Evolutionary conservation across 1,139 yeast species (phyloP), one percentile per base, ranked within the genome.

Genomic region (Suhomyces chickasaworum): DNA sequence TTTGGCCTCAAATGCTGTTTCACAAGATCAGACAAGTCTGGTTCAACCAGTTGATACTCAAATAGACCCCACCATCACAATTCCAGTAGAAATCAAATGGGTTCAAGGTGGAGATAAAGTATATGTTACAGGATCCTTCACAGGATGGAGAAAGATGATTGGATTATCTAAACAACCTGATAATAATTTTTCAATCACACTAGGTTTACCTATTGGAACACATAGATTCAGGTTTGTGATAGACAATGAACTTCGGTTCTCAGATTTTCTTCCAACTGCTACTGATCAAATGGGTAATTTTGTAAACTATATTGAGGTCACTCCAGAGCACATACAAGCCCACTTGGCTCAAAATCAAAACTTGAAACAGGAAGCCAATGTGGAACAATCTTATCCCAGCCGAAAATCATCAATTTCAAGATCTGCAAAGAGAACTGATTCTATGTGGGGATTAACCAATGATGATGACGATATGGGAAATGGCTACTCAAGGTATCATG

Each of bases 81-180:
- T 89, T 32, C 89, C 95, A 0, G 86, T 91, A 1, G 90, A 86
- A 48, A 85, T 93, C 45, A 83, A 82, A 55, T 93, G 99, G 99
- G 84, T 84, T 17, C 97, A 91, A 65, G 97, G 97, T 10, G 98
- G 98, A 50, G 81, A 81, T 44, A 88, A 88, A 59, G 98, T 93
- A 1, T 75, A 75, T 53, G 78, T 75, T 4, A 75, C 80, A 9
- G 80, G 80, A 2, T 72, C 78, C 4, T 75, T 75, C 53, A 75
- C 80, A 0, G 78, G 77, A 4, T 75, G 80, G 80, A 64, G 78
- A 48, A 75, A 75, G 53, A 75, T 75, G 80, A 74, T 75, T 52
- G 78, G 80, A 2, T 66, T 75, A 47, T 75, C 78, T 27, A 80
- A 78, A 52, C 82, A 78, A 44, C 64, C 71, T 10, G 78, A 74